Percentiles rank a stretch among this genome's conserved stretches.
These are phyloP conservation scores for Apiotrichum brassicae DNA, from an alignment of 1,284 basidiomycete species.

Conservation along the genomic window DNA sequence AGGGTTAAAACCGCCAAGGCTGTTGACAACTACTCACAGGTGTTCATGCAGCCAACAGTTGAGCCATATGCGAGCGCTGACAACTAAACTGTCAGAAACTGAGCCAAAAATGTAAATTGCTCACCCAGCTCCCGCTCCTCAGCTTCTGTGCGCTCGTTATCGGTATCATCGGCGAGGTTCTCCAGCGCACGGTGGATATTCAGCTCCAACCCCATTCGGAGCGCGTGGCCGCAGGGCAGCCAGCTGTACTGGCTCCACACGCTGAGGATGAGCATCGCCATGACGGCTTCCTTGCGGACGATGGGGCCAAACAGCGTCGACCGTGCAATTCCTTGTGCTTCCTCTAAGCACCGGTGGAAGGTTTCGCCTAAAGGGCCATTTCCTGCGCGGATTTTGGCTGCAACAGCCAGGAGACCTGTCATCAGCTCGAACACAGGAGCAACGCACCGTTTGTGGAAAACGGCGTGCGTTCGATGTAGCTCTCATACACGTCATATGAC, in stretches of 20 bases:
- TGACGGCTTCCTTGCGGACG: conserved; percentile 87
- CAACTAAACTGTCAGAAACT: conserved; percentile 53
- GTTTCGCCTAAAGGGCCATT: conserved; percentile 74
- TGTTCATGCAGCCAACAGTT: conserved; percentile 61
- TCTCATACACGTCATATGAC: conserved; percentile 81
- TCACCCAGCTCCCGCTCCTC: conserved; percentile 79
- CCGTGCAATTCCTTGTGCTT: conserved; percentile 87
- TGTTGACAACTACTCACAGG: conserved; percentile 23
- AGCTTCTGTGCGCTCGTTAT: conserved; percentile 59
- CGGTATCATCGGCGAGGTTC: conserved; percentile 63
- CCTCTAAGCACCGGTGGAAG: conserved; percentile 84
- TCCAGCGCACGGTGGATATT: conserved; percentile 83
- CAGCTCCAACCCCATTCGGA: conserved; percentile 89
- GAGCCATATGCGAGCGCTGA: conserved; percentile 86
- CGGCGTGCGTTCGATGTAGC: conserved; percentile 77
- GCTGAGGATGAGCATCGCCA: conserved; percentile 84
- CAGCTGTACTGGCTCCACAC: conserved; percentile 92
- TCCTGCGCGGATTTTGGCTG: conserved; percentile 81
- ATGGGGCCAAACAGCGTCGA: conserved; percentile 87
- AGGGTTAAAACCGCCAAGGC: conserved; percentile 1
- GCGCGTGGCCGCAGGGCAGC: conserved; percentile 77
- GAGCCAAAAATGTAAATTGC: conserved; percentile 20
- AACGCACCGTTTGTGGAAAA: conserved; percentile 58
- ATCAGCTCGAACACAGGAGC: neutral
- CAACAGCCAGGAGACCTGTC: conserved; percentile 67